Base-by-base conservation (phyloP, 1,284 basidiomycete genomes). In the Austroboletus niveus region DNA sequence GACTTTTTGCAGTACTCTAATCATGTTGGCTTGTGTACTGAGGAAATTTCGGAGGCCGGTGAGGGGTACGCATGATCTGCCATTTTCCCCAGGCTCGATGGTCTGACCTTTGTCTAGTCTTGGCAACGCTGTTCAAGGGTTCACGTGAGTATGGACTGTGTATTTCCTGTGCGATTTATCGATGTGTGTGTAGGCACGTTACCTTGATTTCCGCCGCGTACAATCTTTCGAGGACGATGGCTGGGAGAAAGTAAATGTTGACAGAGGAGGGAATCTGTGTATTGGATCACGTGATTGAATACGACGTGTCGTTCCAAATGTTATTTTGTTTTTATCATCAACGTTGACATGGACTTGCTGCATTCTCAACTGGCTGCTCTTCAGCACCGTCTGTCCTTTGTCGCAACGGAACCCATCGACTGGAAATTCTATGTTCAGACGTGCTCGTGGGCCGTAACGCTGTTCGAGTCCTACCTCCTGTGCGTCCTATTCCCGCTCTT, bases 111-210 rank as follows among this genome's bases (percentile, higher is more conserved):
- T 38, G 9, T 22, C 14, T 41, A 89, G 87, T 8, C 75, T 92
- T 32, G 89, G 89, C 5, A 91, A 92, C 57, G 85, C 87, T 4
- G 88, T 91, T n/a, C 89, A 92, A 69, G 89, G 89, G 22, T 92
- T 92, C 69, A 92, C 89, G 84, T 89, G 70, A 59, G 84, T 81
- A 27, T 42, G 22, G 43, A 38, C 2, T 35, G 46, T 53, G 34
- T n/a, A 29, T 29, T 24, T 43, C 32, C 42, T 4, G 15, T 3
- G 4, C 2, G 8, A 6, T 2, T 47, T 10, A 35, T 15, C 47
- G 41, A 60, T 20, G 8, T 17, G 38, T 45, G 8, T 24, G n/a
- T 46, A 89, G 87, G 24, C 88, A 91, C 57, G 88, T 91, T 58
- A 91, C 88, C 1, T 70, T 91, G 50, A 91, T 91, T 53, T 90